Percentiles rank a stretch among this genome's conserved stretches.
Conservation (phyloP, 1,284 basidiomycete genomes). For the Marasmius fiardii region DNA sequence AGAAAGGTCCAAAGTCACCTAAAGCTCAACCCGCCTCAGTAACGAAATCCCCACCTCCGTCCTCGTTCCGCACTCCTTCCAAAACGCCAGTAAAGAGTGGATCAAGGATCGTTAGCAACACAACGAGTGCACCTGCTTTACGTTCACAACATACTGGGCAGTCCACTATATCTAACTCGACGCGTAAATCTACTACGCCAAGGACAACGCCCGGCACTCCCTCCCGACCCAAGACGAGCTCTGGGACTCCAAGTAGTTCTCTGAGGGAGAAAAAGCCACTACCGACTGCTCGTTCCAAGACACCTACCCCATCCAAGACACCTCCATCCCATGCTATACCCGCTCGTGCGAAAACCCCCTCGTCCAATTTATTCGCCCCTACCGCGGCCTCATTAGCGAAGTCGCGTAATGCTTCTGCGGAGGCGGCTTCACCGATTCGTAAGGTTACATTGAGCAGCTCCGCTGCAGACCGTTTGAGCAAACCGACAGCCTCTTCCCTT, state of each 20-base stretch:
- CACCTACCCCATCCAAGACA: constrained; percentile 32
- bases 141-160: constrained; percentile 54
- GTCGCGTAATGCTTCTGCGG: constrained; percentile 49
- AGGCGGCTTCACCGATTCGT: constrained; percentile 43
- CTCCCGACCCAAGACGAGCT: constrained; percentile 27
- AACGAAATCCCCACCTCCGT: constrained; percentile 2
- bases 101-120: constrained; percentile 14
- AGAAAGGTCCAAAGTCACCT: constrained; percentile 13
- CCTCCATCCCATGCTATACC: constrained; percentile 16
- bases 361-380: constrained; percentile 62
- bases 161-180: constrained; percentile 39
- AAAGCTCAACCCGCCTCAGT: constrained; percentile 22
- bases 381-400: constrained; percentile 75
- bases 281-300: constrained; percentile 43
- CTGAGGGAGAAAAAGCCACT: constrained; percentile 42
- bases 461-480: constrained; percentile 60
- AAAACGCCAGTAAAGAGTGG: constrained; percentile 21
- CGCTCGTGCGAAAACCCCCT: constrained; percentile 21
- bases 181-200: constrained; percentile 20
- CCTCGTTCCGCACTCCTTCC: constrained; percentile 20
- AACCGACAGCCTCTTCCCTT: constrained; percentile 72
- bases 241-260: constrained; percentile 29
- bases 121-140: constrained; percentile 24
- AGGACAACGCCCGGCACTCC: constrained; percentile 18
- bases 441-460: constrained; percentile 47